phyloP scores from a whole-genome alignment of 305 asterid genomes.

The Fraxinus xanthoxyloides region DNA sequence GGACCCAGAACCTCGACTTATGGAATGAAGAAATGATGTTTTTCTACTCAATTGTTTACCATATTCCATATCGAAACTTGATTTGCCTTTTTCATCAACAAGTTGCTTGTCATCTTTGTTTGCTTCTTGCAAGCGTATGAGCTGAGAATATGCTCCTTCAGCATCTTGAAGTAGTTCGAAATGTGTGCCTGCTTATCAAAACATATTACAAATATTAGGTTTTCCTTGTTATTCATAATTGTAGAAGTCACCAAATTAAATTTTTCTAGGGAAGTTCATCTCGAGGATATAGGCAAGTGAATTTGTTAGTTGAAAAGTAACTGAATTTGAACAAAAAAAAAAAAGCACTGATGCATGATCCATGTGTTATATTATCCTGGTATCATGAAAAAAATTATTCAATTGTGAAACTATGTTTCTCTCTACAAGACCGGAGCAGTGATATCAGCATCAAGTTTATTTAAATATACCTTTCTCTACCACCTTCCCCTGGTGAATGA shows the following conservation, averaged over 20 bases:
- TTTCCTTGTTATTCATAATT: neutral
- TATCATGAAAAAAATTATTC: neutral
- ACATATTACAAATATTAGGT: neutral
- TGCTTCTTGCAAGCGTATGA: slow-evolving; percentile 69
- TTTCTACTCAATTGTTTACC: slow-evolving; percentile 37
- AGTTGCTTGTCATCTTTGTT: slow-evolving; percentile 42
- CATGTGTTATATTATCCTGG: neutral
- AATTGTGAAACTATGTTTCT: neutral
- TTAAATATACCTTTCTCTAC: slow-evolving; percentile 60
- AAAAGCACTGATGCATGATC: neutral
- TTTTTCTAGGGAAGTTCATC: neutral
- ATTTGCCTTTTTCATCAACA: slow-evolving; percentile 26
- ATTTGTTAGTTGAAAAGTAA: neutral
- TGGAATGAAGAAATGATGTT: slow-evolving; percentile 25
- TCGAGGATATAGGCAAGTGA: neutral
- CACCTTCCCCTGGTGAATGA: slow-evolving; percentile 70
- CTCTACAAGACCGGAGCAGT: neutral
- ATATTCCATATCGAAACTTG: slow-evolving; percentile 23
- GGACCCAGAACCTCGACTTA: slow-evolving; percentile 54
- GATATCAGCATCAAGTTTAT: neutral
- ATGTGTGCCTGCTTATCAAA: slow-evolving; percentile 53
- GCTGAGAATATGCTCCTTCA: slow-evolving; percentile 83
- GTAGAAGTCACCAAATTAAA: neutral
- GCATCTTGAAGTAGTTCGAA: slow-evolving; percentile 55
- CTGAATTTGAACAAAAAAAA: neutral